phyloP scores from a whole-genome alignment of 768 basidiomycete genomes.

The Pleurotus pulmonarius region DNA sequence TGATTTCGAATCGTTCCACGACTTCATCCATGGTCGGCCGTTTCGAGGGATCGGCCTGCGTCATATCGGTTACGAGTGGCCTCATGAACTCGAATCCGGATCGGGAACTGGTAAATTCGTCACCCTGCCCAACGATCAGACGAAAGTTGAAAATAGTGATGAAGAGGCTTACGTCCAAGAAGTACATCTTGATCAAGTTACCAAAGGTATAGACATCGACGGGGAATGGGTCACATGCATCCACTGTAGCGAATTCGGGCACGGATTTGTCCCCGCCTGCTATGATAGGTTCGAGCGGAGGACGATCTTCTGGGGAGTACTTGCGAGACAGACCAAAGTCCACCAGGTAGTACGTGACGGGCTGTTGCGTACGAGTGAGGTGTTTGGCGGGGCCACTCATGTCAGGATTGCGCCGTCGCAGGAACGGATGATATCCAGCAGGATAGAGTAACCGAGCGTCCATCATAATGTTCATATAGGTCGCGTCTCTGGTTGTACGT shows the following conservation, averaged over 20 bases:
- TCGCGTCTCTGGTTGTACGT: background rate
- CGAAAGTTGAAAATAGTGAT: too few relatives aligned
- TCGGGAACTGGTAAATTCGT: background rate
- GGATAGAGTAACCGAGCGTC: background rate
- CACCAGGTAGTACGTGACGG: conserved; percentile 18
- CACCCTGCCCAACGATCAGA: too few relatives aligned
- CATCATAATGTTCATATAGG: conserved; percentile 8
- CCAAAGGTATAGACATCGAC: conserved; percentile 34
- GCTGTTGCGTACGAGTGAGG: conserved; percentile 11
- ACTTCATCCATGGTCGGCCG: conserved; percentile 30
- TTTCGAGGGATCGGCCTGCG: conserved; percentile 21
- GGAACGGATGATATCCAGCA: background rate
- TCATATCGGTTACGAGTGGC: conserved; percentile 15
- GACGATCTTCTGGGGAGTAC: conserved; percentile 11
- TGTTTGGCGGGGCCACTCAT: conserved; percentile 4
- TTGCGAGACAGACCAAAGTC: conserved; percentile 21
- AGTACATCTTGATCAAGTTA: conserved; percentile 22
- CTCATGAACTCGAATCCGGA: conserved; percentile 18
- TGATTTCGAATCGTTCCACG: conserved; percentile 18
- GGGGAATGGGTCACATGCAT: conserved; percentile 25
- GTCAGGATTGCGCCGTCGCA: background rate
- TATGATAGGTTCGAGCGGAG: conserved; percentile 21
- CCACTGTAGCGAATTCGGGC: conserved; percentile 25
- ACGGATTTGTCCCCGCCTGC: conserved; percentile 36
- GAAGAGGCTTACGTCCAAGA: conserved; percentile 12